Evolutionary conservation across 495 filamentous ascomycete genomes (phyloP), one percentile per base, ranked within the genome.

Genomic region (Aspergillus coremiiformis): DNA sequence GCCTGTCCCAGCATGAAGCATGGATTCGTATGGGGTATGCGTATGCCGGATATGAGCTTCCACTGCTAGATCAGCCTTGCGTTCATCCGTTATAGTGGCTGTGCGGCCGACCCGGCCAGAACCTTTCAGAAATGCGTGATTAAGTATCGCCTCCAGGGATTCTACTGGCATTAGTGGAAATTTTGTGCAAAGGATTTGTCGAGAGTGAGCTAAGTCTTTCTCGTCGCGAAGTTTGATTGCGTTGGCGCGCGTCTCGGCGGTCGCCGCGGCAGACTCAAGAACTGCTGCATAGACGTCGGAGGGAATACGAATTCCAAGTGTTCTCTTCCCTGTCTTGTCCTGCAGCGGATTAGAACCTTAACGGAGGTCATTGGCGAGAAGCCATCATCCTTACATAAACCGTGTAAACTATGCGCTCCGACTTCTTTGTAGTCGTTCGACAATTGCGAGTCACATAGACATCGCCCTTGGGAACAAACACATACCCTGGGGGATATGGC

Each of bases 1-100:
- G 0, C 51, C 44, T 10, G 45, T 44, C 0, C 66, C 68, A 5
- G 51, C 46, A 4, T 59, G 53, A 12, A 80, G 60, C 15, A 78
- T 47, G 8, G 37, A 45, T 9, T 79, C 75, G 47, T 79, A 81
- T 4, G 60, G 53, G 0, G 76, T 79, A 53, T 74, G 68, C 1
- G 48, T 59, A 55, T 80, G 77, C 39, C 78, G 66, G 43, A 79
- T 68, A 63, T 80, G 72, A 15, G 78, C 78, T 44, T 77, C 71
- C 2, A 76, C 73, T 4, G 77, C 78, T 24, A 75, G 47, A 1
- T 52, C 42, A 2, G 68, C 71, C 52, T 72, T 77, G 1, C 61
- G 56, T 21, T 64, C 55, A 33, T 78, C 70, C 0, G 61, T 49
- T 8, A 59, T 60, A 23, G 53, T 67, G 7, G 58, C 53, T 0